Evolutionary conservation across 169 alveolate genomes (phyloP).

Genomic region (Neospora caninum): DNA sequence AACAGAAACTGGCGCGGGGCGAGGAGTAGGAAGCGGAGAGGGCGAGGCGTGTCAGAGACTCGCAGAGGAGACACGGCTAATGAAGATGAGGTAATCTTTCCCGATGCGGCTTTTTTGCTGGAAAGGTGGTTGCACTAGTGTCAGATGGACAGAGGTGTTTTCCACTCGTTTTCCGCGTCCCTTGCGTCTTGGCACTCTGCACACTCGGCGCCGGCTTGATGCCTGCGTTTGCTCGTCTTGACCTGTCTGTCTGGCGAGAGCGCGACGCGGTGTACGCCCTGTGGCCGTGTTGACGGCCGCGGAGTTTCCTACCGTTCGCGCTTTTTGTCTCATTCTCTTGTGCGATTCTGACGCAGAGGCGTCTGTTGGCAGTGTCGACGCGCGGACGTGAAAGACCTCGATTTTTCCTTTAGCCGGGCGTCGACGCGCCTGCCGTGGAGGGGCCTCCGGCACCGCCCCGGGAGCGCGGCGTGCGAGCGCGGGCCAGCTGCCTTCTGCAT

Average conservation of each 20-base stretch:
- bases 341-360: neutral
- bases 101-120: neutral
- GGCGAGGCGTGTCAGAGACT: neutral
- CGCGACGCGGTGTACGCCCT: too few species aligned
- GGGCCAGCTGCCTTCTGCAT: too few species aligned
- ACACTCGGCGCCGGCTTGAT: too few species aligned
- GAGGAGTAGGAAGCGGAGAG: neutral
- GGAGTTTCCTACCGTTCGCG: too few species aligned
- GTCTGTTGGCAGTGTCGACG: conserved; percentile 12
- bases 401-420: conserved; percentile 4
- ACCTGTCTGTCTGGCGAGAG: too few species aligned
- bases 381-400: neutral
- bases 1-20: neutral
- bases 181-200: too few species aligned
- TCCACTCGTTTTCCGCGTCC: too few species aligned
- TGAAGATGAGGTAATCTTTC: neutral
- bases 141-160: too few species aligned
- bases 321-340: neutral
- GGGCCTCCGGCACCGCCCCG: neutral
- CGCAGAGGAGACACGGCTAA: neutral
- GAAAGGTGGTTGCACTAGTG: too few species aligned
- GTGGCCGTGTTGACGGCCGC: too few species aligned
- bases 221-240: too few species aligned
- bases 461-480: too few species aligned
- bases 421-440: neutral